phyloP scores from a whole-genome alignment of 176 grass and related monocot genomes.

The Thalia dealbata region DNA sequence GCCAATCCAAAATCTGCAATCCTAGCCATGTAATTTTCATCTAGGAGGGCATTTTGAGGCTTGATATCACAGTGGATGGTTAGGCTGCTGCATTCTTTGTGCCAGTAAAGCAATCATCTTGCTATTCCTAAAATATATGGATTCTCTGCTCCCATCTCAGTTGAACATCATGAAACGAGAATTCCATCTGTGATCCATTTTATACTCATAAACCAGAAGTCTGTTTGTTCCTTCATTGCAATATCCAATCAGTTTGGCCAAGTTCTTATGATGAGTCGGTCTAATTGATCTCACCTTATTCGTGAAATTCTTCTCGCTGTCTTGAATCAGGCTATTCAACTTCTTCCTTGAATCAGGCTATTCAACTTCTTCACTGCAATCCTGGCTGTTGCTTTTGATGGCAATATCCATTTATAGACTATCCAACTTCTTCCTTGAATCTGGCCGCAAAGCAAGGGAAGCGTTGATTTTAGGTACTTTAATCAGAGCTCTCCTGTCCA shows the following conservation, averaged over 20 bases:
- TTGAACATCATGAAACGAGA: conserved; percentile 12
- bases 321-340: conserved; percentile 11
- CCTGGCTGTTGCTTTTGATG: neutral
- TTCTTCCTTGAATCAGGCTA: too few species aligned
- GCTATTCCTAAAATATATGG: conserved; percentile 25
- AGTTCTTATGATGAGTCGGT: conserved; percentile 29
- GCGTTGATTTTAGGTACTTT: conserved; percentile 13
- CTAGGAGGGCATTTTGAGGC: too few species aligned
- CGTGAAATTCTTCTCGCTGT: conserved; percentile 21
- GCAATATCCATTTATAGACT: conserved; percentile 29
- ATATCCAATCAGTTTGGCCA: conserved; percentile 23
- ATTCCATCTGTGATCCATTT: conserved; percentile 18
- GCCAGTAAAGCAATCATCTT: conserved; percentile 27
- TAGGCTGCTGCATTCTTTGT: conserved; percentile 28
- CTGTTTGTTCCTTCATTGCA: conserved; percentile 23
- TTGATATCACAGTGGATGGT: conserved; percentile 46
- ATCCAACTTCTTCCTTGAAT: conserved; percentile 23
- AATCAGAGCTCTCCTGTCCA: conserved; percentile 11
- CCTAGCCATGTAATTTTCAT: too few species aligned
- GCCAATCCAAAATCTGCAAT: too few species aligned
- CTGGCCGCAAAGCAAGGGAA: neutral
- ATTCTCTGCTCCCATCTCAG: conserved; percentile 18
- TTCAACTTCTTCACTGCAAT: conserved; percentile 50
- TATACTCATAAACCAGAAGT: conserved; percentile 36
- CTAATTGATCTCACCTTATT: conserved; percentile 32